Base-by-base conservation (phyloP, 345 rosid genomes). In the Rhizophora mangle region DNA sequence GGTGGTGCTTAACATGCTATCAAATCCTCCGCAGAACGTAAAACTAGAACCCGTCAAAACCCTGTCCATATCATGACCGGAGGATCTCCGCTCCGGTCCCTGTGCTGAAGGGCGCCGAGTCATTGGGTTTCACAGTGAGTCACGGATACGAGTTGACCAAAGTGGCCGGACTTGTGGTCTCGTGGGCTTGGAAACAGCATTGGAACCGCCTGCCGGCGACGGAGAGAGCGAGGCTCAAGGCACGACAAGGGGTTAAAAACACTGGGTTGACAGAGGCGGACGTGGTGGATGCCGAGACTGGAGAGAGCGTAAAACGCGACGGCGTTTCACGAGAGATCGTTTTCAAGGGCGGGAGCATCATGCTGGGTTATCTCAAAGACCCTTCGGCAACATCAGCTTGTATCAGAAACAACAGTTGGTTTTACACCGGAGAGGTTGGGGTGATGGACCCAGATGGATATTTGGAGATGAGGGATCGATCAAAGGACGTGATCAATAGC, bases 381-480 rank as follows among this genome's bases (percentile, higher is more conserved):
- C 58, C 58, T 20, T 24, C 8, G 26, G 58, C 26, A 2, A 54
- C 58, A 21, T 54, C 58, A 7, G 26, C 22, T n/a, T 54, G 26
- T 20, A 54, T 54, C 11, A 21, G 13, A 54, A 9, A n/a, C 22
- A 11, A 21, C 58, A 27, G 58, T 1, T 54, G 59, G 59, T 21
- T 55, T 55, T 55, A 55, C 59, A 22, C 29, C 0, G 59, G 59
- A 55, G 59, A 55, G 29, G 16, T 55, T 8, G 59, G 29, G 10
- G 59, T 55, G 59, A 55, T 55, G 59, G 29, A 55, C 27, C 59
- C 59, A 22, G 29, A 55, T 55, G 59, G 59, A 15, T 55, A 55
- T 55, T 1, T 55, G 15, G 59, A 55, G 15, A 55, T 55, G 29
- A 55, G 8, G 20, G 59, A 55, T 55, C 29, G 59, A 21, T 55